Conservation (phyloP, 345 rosid species). For the Eucalyptus erythrocorys region DNA sequence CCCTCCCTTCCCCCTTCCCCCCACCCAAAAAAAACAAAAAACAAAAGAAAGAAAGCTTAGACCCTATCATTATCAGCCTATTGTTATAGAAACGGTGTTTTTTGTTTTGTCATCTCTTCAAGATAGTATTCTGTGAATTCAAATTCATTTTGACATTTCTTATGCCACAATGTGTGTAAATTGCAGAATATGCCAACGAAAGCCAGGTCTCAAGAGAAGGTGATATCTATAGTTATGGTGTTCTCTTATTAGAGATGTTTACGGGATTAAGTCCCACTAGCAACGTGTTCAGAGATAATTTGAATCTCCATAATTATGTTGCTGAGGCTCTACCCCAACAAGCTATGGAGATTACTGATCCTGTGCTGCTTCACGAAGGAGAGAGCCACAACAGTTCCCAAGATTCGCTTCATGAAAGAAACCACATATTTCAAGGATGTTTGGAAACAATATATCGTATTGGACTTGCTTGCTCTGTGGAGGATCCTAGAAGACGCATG, state of each 20-base stretch:
- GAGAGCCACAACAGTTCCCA: not conserved
- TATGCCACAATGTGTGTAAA: rapidly evolving
- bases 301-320: not conserved
- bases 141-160: not conserved
- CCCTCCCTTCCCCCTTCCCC: rapidly evolving
- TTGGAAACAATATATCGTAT: not conserved
- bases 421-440: not conserved
- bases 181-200: not conserved
- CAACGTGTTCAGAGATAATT: not conserved
- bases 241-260: not conserved
- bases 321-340: not conserved
- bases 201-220: not conserved
- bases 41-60: not conserved
- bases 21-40: too few relatives aligned
- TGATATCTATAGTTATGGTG: not conserved
- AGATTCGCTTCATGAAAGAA: not conserved
- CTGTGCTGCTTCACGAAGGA: not conserved
- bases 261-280: not conserved
- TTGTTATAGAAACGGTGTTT: not conserved
- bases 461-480: not conserved
- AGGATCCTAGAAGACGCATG: not conserved
- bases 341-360: not conserved
- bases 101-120: not conserved
- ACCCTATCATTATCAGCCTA: not conserved
- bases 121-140: not conserved